Evolutionary conservation across 139 green algal species (phyloP), one percentile per base, ranked within the genome.

Genomic region (Chlorella vulgaris): DNA sequence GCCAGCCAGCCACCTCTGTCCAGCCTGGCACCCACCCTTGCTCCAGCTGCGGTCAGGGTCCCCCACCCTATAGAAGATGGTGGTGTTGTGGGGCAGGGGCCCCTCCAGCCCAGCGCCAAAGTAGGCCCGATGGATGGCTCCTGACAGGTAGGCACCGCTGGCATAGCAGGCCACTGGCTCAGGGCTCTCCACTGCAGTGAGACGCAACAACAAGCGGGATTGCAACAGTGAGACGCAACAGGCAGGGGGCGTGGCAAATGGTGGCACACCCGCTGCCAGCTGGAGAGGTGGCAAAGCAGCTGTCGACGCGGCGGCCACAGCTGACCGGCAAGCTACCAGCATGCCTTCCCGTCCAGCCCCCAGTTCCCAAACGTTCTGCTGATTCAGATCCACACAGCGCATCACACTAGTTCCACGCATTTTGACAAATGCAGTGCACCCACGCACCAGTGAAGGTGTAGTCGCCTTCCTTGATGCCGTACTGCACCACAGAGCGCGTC

Each of bases 41-140:
- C 70, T 85, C 71, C 85, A 79, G 0, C 36, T 78, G 1, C 68
- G 31, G 19, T 50, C 29, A 4, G 63, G 40, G 68, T 86, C 83
- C 2, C 86, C 63, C 31, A 85, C 82, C 26, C 78, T 78, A 68
- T 94, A 94, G 68, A 83, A 91, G 70, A 92, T 86, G 4, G 77
- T 73, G 18, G 80, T 80, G 31, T 74, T 86, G 71, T 53, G 39
- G 15, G 82, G 61, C 53, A 91, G 53, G 13, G 87, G 82, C 22
- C 86, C 83, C 65, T 84, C 81, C 26, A 47, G 39, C 18, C 71
- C 80, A 15, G 81, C 38, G 0, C 83, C 89, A 53, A 88, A 33
- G 18, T 83, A 24, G 22, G 86, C 89, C 36, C 84, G 79, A 61
- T 93, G 87, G 58, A 94, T 83, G 21, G 80, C 84, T 5, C 90